A percentile compares a stretch with the other conserved stretches of the same genome.
These are phyloP conservation scores for Aspergillus panamensis DNA, from an alignment of 495 filamentous ascomycete species.

Conservation along the genomic window DNA sequence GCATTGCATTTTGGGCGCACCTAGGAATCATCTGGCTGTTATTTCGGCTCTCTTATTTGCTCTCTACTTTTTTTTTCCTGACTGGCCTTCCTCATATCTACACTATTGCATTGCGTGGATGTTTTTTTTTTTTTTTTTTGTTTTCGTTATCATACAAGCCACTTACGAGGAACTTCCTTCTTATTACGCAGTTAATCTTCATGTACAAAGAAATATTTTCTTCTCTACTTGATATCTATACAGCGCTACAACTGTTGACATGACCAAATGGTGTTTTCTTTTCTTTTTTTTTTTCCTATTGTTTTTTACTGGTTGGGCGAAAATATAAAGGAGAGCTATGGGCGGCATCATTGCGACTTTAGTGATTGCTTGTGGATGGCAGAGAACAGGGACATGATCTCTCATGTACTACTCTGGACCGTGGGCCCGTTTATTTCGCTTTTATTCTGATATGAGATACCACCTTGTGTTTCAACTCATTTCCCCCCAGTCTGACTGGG, in stretches of 20 bases:
- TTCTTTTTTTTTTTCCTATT: slow-evolving; percentile 13
- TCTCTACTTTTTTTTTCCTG: slow-evolving; percentile 20
- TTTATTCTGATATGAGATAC: slow-evolving; percentile 40
- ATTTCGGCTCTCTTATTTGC: slow-evolving; percentile 30
- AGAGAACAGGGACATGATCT: slow-evolving; percentile 4
- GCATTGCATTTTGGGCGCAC: slow-evolving; percentile 49
- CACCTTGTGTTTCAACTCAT: slow-evolving; percentile 24
- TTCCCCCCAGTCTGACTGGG: slow-evolving; percentile 5
- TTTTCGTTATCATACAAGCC: slow-evolving; percentile 17
- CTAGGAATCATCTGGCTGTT: slow-evolving; percentile 36
- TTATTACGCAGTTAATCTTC: slow-evolving; percentile 35
- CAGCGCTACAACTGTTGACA: slow-evolving; percentile 18
- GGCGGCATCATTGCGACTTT: slow-evolving; percentile 14
- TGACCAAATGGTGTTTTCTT: slow-evolving; percentile 19
- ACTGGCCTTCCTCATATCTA: slow-evolving; percentile 7
- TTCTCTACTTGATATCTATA: slow-evolving; percentile 16
- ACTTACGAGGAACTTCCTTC: slow-evolving; percentile 2
- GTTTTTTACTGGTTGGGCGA: slow-evolving; percentile 13
- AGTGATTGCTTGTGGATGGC: slow-evolving; percentile 9
- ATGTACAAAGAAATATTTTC: slow-evolving; percentile 39
- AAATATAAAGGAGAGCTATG: slow-evolving; percentile 11
- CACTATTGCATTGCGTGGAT: slow-evolving; percentile 29
- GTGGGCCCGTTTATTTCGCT: slow-evolving; percentile 17
- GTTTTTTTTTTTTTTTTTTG: slow-evolving; percentile 20
- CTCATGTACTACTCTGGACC: not conserved